phyloP scores from a whole-genome alignment of 306 rosid genomes.

The Fragaria nilgerrensis region DNA sequence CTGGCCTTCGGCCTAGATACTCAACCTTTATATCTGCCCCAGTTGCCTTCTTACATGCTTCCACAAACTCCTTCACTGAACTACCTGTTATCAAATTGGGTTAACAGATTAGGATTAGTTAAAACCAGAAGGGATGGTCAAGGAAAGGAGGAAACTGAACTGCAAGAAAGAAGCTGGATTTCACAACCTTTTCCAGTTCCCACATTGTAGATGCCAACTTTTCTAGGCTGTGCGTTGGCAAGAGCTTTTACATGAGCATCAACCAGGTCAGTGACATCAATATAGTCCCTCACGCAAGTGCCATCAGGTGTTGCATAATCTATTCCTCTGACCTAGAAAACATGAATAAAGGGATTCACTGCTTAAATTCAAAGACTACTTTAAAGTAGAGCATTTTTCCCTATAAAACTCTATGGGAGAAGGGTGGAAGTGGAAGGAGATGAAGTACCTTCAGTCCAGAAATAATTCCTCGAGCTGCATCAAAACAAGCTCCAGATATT shows the following conservation, averaged over 20 bases:
- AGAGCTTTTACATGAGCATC: constrained; percentile 99
- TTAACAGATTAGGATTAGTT: neutral
- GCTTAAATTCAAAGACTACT: neutral
- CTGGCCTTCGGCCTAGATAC: constrained; percentile 74
- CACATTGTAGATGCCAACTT: constrained; percentile 91
- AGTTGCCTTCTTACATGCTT: constrained; percentile 93
- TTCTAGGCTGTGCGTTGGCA: constrained; percentile 50
- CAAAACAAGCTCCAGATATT: constrained; percentile 92
- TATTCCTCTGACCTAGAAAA: constrained; percentile 77
- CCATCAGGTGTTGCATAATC: constrained; percentile 82
- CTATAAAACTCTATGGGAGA: neutral
- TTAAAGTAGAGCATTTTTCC: neutral
- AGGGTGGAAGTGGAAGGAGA: neutral
- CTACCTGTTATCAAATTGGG: constrained; percentile 50
- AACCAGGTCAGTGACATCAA: constrained; percentile 90
- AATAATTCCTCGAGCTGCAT: constrained; percentile 76
- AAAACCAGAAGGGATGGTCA: neutral
- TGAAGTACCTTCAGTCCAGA: constrained; percentile 64
- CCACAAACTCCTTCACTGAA: constrained; percentile 89
- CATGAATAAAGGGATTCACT: neutral
- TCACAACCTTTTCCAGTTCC: constrained; percentile 88
- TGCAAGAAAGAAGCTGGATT: neutral
- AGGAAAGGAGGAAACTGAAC: neutral
- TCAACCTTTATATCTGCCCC: constrained; percentile 70
- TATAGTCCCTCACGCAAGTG: constrained; percentile 85